phyloP scores from a whole-genome alignment of 2,329 filamentous ascomycete genomes.

The Xylaria sp. region DNA sequence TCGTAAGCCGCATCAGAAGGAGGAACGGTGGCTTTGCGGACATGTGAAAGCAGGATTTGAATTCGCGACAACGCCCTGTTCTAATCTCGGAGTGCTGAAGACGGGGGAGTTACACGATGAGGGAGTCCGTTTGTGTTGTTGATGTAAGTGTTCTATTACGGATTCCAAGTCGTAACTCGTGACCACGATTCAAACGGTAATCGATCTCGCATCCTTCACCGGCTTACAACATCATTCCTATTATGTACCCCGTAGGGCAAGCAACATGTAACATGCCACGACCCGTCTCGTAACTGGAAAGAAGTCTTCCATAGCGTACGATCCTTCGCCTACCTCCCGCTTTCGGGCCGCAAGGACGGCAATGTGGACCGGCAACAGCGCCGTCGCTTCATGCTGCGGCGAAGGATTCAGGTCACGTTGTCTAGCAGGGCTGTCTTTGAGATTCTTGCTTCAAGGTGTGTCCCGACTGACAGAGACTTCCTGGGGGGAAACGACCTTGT shows the following conservation, averaged over 20 bases:
- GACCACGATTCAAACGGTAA: no score
- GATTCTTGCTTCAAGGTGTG: no score
- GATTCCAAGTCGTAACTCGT: no score
- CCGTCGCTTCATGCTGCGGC: not conserved
- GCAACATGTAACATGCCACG: not conserved
- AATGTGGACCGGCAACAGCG: not conserved
- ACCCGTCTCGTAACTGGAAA: not conserved
- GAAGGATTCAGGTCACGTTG: constrained; percentile 12
- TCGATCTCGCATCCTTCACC: not conserved
- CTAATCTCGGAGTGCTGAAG: not conserved
- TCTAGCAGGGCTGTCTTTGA: not conserved
- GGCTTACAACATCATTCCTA: no score
- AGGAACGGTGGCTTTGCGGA: not conserved
- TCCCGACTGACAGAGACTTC: no score
- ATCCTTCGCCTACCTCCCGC: not conserved
- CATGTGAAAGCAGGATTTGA: not conserved
- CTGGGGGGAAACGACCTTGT: not conserved
- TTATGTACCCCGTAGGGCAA: not conserved
- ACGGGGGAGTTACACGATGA: not conserved
- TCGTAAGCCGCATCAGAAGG: not conserved
- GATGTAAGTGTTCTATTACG: not conserved
- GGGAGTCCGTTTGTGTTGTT: not conserved
- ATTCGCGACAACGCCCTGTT: not conserved
- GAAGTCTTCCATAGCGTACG: not conserved
- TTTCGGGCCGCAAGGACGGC: constrained; percentile 6